These are phyloP conservation scores for Colletotrichum limetticola DNA, from an alignment of 2,329 filamentous ascomycete species.

Conservation along the genomic window DNA sequence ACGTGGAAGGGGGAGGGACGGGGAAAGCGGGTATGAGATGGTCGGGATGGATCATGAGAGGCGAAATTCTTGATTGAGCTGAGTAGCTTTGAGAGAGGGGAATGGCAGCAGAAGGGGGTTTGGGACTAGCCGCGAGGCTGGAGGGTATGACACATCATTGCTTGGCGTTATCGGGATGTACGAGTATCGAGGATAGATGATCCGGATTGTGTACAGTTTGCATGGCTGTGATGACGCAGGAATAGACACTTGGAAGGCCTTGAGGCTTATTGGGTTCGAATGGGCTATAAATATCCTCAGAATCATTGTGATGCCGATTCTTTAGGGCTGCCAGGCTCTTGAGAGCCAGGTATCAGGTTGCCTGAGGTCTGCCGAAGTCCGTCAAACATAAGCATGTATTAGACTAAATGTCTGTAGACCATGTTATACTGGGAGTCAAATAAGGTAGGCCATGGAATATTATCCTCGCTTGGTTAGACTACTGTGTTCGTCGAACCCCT, in stretches of 20 bases:
- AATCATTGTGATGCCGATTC: background rate
- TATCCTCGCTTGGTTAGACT: too few relatives aligned
- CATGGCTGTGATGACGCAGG: background rate
- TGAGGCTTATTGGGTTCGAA: background rate
- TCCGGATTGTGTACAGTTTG: background rate
- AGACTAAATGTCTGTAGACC: too few relatives aligned
- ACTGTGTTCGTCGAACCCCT: too few relatives aligned
- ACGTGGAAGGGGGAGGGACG: slow-evolving; percentile 64
- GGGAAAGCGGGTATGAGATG: slow-evolving; percentile 74
- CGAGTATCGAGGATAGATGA: slow-evolving; percentile 8
- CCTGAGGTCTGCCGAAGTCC: background rate
- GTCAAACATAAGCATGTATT: background rate
- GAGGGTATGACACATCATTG: slow-evolving; percentile 41
- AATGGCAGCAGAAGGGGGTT: background rate
- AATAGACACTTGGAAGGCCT: background rate
- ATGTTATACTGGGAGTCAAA: too few relatives aligned
- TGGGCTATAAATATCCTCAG: background rate
- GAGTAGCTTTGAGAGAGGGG: background rate
- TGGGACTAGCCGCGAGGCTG: background rate
- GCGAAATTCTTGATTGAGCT: slow-evolving; percentile 32
- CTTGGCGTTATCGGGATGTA: slow-evolving; percentile 44
- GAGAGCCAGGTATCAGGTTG: background rate
- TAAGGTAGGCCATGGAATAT: too few relatives aligned
- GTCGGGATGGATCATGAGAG: slow-evolving; percentile 58
- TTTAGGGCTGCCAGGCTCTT: background rate